Evolutionary conservation across 2,329 filamentous ascomycete genomes (phyloP).

Genomic region (Sphaerulina vaccinii): DNA sequence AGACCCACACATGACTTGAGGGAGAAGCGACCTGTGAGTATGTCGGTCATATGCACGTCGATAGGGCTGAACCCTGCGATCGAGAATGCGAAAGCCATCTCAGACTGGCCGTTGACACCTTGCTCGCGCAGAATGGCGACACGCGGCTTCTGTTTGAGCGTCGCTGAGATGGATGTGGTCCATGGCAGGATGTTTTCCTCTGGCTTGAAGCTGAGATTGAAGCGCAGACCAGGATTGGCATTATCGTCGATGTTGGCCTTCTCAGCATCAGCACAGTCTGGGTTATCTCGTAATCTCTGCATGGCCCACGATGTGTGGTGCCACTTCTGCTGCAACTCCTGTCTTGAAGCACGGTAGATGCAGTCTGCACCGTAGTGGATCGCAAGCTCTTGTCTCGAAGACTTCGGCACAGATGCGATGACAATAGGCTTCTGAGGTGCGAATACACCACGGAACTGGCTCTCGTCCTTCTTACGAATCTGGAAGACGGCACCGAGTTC

Average conservation of each 20-base stretch:
- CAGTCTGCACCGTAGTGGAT: conserved; percentile 69
- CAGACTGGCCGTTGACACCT: conserved; percentile 92
- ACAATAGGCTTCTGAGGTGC: conserved; percentile 78
- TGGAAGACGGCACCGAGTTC: conserved; percentile 97
- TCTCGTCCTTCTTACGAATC: conserved; percentile 79
- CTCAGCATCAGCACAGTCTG: conserved; percentile 80
- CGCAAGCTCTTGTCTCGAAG: conserved; percentile 70
- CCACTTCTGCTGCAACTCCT: conserved; percentile 83
- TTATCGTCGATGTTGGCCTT: conserved; percentile 72
- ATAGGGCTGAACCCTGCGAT: conserved; percentile 87
- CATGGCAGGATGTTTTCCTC: conserved; percentile 73
- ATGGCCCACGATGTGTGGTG: conserved; percentile 83
- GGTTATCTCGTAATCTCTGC: conserved; percentile 87
- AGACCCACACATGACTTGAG: conserved; percentile 82
- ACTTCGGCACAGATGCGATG: conserved; percentile 72
- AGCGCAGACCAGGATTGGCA: conserved; percentile 77
- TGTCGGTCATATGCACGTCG: conserved; percentile 95
- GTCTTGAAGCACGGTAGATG: conserved; percentile 67
- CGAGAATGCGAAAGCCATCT: conserved; percentile 96
- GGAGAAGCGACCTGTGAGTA: conserved; percentile 74
- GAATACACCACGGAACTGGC: conserved; percentile 83
- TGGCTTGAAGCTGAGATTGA: conserved; percentile 77
- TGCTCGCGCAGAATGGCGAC: conserved; percentile 95
- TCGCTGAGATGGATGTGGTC: conserved; percentile 59
- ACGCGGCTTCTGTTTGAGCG: conserved; percentile 64